phyloP scores from a whole-genome alignment of 2,329 filamentous ascomycete genomes.

The Phaeosphaeriaceae sp. region DNA sequence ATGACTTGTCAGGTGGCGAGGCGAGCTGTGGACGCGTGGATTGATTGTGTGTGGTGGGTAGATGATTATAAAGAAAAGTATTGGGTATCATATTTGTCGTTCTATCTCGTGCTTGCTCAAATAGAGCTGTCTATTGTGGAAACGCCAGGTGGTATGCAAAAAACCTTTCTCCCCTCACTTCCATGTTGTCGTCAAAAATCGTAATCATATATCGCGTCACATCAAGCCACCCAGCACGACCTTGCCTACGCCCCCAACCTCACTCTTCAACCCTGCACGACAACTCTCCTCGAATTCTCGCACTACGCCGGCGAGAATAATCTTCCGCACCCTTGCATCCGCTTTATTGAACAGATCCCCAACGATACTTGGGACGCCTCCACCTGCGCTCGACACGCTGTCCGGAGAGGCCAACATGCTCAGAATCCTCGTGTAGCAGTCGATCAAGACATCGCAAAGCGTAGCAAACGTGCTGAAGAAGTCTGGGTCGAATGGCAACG shows the following conservation, averaged over 20 bases:
- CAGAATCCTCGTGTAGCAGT: constrained; percentile 84
- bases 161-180: background rate
- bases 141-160: background rate
- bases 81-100: background rate
- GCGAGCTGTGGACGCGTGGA: no score
- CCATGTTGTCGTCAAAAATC: background rate
- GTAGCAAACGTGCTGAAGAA: constrained; percentile 97
- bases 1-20: background rate
- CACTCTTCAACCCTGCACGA: constrained; percentile 75
- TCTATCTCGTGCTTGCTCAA: background rate
- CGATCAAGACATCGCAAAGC: constrained; percentile 92
- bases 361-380: constrained; percentile 54
- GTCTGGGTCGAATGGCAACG: constrained; percentile 92
- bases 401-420: constrained; percentile 77
- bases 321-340: constrained; percentile 84
- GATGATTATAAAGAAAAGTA: no score
- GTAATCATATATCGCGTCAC: constrained; percentile 42
- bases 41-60: background rate
- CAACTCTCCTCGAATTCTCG: constrained; percentile 93
- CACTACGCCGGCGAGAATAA: constrained; percentile 85
- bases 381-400: constrained; percentile 31
- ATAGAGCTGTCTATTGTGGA: background rate
- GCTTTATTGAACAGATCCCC: constrained; percentile 90
- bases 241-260: constrained; percentile 85
- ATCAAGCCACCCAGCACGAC: constrained; percentile 89